Percentiles rank a stretch among this genome's conserved stretches.
Conservation (phyloP, 495 filamentous ascomycete genomes). For the Neurospora sublineolata region DNA sequence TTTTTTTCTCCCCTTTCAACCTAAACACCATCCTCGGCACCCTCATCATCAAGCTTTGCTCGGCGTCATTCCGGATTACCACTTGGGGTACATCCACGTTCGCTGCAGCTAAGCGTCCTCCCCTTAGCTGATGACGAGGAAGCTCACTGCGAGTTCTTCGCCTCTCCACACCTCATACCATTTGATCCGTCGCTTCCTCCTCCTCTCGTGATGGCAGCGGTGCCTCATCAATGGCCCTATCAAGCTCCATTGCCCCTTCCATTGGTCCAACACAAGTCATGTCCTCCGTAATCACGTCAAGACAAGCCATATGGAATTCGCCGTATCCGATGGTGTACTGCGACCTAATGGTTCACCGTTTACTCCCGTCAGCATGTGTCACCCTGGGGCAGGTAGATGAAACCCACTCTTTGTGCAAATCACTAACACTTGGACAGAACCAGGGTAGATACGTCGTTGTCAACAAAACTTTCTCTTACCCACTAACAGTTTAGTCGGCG, state of each 20-base stretch:
- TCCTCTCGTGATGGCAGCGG: not conserved
- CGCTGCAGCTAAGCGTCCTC: not conserved
- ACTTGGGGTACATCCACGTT: not conserved
- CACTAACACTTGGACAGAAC: not conserved
- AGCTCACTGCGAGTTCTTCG: too few relatives aligned
- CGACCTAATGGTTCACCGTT: not conserved
- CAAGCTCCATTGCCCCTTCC: not conserved
- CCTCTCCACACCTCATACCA: not conserved
- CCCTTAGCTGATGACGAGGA: too few relatives aligned
- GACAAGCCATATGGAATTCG: constrained; percentile 1
- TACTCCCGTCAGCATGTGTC: not conserved
- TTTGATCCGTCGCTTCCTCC: not conserved
- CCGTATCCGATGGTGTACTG: not conserved
- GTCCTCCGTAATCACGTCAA: not conserved
- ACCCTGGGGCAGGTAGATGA: not conserved
- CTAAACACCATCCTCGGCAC: not conserved
- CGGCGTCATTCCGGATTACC: not conserved
- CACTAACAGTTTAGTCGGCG: too few relatives aligned
- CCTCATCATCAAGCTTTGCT: not conserved
- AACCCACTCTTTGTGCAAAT: not conserved
- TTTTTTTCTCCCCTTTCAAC: not conserved
- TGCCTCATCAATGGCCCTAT: not conserved
- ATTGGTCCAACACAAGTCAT: constrained; percentile 1
- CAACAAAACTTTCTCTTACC: not conserved
- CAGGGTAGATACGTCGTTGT: not conserved